Base-by-base conservation (phyloP, 192 early-diverging fungal species). In the Chytriomyces hyalinus region DNA sequence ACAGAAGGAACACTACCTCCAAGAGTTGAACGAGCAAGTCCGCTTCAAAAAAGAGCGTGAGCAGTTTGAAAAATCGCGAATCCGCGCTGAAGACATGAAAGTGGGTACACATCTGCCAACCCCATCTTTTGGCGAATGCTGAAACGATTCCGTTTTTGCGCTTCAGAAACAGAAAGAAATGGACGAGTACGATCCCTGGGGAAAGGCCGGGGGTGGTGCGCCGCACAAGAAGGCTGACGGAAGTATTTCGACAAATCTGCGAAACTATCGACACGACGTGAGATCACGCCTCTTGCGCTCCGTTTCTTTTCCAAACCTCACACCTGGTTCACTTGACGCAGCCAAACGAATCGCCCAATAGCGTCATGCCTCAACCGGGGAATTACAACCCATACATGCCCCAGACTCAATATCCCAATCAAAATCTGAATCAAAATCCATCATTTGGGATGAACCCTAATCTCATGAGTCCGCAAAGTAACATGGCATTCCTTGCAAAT, bases 161-260 rank as follows among this genome's bases (percentile, higher is more conserved):
- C 26, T 28, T 36, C 61, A 81, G 78, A 80, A 76, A 80, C 75
- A 80, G 36, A 36, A 60, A 8, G 81, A 82, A 63, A 80, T 80
- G 49, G 81, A 76, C 8, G 59, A 53, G 6, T 80, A 67, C 26
- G 77, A 82, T 70, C 78, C 78, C 10, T 82, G 81, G 81, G 81
- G 81, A 4, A 62, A 73, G 20, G 47, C 60, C 22, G 81, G 81
- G 0, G 73, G 20, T 28, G 78, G 80, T 10, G 79, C 79, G 15
- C 75, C 79, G n/a, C 13, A 60, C 13, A 13, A 49, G 17, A 71
- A 74, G 28, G 11, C 51, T 24, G 67, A 80, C 46, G 67, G 51
- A 43, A 20, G n/a, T 65, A 0, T 67, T 57, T 57, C 49, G 9
- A 70, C 69, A 26, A 70, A 70, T 64, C 70, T 80, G 72, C 78